Percentiles rank a stretch among this genome's conserved stretches.
phyloP scores from a whole-genome alignment of 352 stramenopile species.

The Nothophytophthora sp. region DNA sequence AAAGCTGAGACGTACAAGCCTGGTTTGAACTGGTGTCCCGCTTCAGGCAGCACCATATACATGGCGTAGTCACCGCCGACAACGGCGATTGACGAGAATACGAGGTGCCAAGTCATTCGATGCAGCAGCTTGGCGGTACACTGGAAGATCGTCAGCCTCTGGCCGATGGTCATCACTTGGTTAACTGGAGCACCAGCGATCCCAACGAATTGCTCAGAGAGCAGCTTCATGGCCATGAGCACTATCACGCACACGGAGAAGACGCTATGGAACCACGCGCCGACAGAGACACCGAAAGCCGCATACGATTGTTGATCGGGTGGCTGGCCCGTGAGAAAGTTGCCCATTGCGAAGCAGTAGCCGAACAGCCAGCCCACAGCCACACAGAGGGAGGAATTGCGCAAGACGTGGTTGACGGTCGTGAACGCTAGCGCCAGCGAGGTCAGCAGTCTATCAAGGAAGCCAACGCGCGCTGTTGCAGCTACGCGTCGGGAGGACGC shows the following conservation, averaged over 20 bases:
- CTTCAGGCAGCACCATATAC: conserved; percentile 3
- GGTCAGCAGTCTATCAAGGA: not conserved
- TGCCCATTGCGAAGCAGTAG: conserved; percentile 8
- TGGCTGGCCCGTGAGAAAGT: conserved; percentile 4
- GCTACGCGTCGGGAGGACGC: too few relatives aligned
- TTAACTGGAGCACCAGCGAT: not conserved
- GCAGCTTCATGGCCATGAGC: conserved; percentile 3
- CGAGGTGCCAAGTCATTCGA: not conserved
- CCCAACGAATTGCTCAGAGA: conserved; percentile 6
- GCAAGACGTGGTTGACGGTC: conserved; percentile 6
- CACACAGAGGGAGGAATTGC: conserved; percentile 5
- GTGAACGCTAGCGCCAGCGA: not conserved
- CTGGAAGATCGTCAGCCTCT: conserved; percentile 4
- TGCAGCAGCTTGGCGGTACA: conserved; percentile 5
- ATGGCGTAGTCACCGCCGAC: conserved; percentile 7
- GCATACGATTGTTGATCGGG: conserved; percentile 3
- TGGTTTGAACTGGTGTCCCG: conserved; percentile 13
- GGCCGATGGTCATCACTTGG: too few relatives aligned
- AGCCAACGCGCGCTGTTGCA: too few relatives aligned
- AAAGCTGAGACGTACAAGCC: conserved; percentile 20
- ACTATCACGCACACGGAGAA: conserved; percentile 8
- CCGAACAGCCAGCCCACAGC: conserved; percentile 9
- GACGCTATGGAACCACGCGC: conserved; percentile 8
- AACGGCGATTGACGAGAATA: conserved; percentile 5
- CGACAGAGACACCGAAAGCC: conserved; percentile 4